These are phyloP conservation scores for Rosa multiflora DNA, from an alignment of 306 rosid genomes.

Conservation along the genomic window DNA sequence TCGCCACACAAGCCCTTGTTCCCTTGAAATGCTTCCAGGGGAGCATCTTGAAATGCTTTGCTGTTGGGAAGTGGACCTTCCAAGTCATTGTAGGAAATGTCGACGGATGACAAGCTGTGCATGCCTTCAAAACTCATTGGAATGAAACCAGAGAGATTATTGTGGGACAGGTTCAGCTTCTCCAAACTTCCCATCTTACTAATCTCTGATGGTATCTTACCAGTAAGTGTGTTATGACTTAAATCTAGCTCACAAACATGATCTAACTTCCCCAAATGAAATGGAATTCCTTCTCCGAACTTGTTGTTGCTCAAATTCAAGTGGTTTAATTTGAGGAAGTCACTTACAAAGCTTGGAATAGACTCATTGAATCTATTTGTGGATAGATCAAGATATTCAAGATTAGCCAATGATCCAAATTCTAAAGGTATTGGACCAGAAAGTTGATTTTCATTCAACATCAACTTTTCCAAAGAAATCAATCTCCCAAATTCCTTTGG, in stretches of 20 bases:
- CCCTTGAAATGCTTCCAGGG: neutral
- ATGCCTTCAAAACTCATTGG: conserved; percentile 12
- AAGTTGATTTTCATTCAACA: conserved; percentile 15
- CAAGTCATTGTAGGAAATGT: conserved; percentile 21
- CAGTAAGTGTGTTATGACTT: conserved; percentile 7
- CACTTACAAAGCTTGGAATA: neutral
- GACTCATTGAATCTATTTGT: neutral
- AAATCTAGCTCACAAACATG: neutral
- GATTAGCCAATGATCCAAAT: conserved; percentile 4
- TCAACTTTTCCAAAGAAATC: conserved; percentile 16
- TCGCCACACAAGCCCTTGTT: conserved; percentile 23
- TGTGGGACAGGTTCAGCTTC: conserved; percentile 12
- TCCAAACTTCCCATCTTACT: conserved; percentile 9
- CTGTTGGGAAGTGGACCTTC: conserved; percentile 23
- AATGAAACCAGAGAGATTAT: conserved; percentile 20
- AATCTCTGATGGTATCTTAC: neutral
- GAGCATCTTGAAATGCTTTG: conserved; percentile 12
- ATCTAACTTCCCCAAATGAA: neutral
- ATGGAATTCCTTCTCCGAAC: conserved; percentile 10
- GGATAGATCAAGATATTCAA: conserved; percentile 14
- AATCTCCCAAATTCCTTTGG: neutral
- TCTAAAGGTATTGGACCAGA: neutral
- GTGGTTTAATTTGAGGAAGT: neutral
- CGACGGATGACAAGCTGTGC: conserved; percentile 2
- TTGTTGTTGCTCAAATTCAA: conserved; percentile 21